Base-by-base conservation (phyloP, 495 filamentous ascomycete genomes). In the Staphylotrichum longicolle region DNA sequence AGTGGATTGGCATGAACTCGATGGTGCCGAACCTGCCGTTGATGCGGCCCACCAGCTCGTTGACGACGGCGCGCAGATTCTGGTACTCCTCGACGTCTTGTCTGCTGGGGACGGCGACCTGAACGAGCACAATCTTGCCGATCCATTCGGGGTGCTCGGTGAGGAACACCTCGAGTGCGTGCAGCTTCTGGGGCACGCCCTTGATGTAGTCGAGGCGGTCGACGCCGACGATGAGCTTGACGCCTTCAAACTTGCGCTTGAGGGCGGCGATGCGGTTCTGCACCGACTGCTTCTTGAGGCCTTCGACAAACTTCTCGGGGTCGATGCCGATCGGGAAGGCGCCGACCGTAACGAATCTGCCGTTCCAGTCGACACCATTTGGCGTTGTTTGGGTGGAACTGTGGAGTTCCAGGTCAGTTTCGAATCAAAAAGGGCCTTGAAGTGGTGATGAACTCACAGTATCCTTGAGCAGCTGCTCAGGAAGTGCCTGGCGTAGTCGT, bases 31-130 rank as follows among this genome's bases (percentile, higher is more conserved):
- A 97, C 68, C 84, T 88, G 51, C 93, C 93, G 67, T 96, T 96
- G 65, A 98, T 96, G 62, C 91, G 83, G 4, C 93, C 93, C 11
- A 95, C 91, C 2, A 96, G 80, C 68, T 93, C 91, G 66, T 93
- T 92, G 58, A 96, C 85, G n/a, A 94, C 88, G 14, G 87, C 88
- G 20, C 93, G 85, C 14, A 98, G 79, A 63, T 96, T 94, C 72
- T 96, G 91, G 70, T 98, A 96, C 70, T 96, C 93, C 72, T 96
- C 93, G 49, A 98, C 93, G 70, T 98, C 93, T 61, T 92, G 88
- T 40, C 93, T 83, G 65, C 88, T 92, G 3, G 93, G 93, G 2
- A 98, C 90, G 1, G 93, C 93, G 7, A 98, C 91, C 73, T 96
- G 93, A 15, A 98, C 91, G 7, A 98, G 81, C 14, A 95, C 88